Percentiles rank a stretch among this genome's conserved stretches.
These are phyloP conservation scores for Flaveria robusta DNA, from an alignment of 129 eudicot genomes.

Conservation along the genomic window DNA sequence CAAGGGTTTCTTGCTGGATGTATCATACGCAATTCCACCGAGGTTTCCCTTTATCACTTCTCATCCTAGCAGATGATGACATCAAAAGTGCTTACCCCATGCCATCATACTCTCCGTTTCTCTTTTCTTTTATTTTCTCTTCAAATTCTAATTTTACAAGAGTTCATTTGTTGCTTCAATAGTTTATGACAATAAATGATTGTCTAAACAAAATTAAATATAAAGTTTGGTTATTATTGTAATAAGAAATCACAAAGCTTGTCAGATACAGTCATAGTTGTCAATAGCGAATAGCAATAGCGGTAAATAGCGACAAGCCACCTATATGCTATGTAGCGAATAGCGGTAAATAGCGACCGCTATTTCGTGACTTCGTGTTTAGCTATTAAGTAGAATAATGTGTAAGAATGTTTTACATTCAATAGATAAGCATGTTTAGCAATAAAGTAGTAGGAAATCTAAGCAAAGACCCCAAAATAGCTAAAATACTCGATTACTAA, in stretches of 20 bases:
- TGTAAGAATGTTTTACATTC: too few species aligned
- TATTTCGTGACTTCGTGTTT: too few species aligned
- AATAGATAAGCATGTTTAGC: too few species aligned
- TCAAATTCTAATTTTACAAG: not conserved
- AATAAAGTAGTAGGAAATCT: too few species aligned
- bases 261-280: conserved; percentile 15
- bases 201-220: conserved; percentile 8
- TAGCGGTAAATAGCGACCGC: too few species aligned
- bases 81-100: not conserved
- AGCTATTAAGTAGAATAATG: too few species aligned
- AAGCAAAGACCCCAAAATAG: too few species aligned
- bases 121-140: not conserved
- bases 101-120: not conserved
- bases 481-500: too few species aligned
- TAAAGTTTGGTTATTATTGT: not conserved
- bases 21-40: not conserved
- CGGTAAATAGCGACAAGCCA: too few species aligned
- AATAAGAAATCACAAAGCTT: not conserved
- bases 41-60: not conserved
- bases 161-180: not conserved
- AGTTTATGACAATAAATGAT: conserved; percentile 7
- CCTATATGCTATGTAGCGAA: too few species aligned
- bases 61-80: not conserved
- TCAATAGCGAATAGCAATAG: too few species aligned
- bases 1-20: not conserved